Conservation (phyloP, 257 asterid genomes). For the Paraleonurus japonicus region DNA sequence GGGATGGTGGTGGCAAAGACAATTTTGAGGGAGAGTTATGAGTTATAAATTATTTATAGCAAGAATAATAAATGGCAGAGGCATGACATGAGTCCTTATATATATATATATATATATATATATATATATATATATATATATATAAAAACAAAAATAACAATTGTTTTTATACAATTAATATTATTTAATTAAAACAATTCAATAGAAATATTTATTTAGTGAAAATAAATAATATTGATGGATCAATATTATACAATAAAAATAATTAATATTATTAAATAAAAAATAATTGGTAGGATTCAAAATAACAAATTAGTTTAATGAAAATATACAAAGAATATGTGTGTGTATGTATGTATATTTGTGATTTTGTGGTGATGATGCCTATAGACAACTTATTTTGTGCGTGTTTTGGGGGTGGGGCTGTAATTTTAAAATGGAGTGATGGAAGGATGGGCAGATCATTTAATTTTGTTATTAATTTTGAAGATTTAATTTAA, state of each 20-base stretch:
- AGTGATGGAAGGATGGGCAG: neutral
- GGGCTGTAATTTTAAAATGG: constrained; percentile 16
- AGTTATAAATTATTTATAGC: constrained; percentile 29
- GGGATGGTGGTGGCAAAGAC: constrained; percentile 50
- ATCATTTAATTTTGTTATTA: neutral
- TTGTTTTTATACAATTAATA: too few species aligned
- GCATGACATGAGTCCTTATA: constrained; percentile 28
- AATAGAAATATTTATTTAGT: too few species aligned
- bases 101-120: neutral
- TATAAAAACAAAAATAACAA: too few species aligned
- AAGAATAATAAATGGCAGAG: constrained; percentile 29
- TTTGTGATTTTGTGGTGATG: constrained; percentile 24
- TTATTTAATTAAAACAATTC: too few species aligned
- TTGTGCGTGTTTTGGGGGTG: constrained; percentile 22
- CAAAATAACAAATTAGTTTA: too few species aligned
- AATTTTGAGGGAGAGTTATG: constrained; percentile 30
- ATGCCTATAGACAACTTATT: constrained; percentile 33
- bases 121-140: too few species aligned
- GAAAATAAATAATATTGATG: too few species aligned
- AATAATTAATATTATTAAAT: too few species aligned
- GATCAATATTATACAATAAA: too few species aligned
- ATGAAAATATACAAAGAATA: too few species aligned
- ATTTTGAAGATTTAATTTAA: neutral
- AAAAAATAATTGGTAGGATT: too few species aligned
- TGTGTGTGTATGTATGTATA: neutral